Conservation (phyloP, 257 asterid species). For the Datura wrightii region DNA sequence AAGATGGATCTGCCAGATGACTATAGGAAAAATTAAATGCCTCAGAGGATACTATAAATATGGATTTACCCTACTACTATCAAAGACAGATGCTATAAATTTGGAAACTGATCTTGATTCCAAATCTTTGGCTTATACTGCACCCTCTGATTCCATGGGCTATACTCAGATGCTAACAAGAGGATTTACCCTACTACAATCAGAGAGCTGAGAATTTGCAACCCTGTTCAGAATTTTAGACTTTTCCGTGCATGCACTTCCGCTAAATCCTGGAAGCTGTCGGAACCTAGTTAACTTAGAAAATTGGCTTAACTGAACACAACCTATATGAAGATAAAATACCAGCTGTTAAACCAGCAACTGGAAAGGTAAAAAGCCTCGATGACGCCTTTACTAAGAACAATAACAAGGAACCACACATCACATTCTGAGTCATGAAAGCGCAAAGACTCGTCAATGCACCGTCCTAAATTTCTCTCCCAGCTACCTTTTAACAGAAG, state of each 20-base stretch:
- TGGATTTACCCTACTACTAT: background rate
- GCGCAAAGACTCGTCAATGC: background rate
- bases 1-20: background rate
- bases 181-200: background rate
- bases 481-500: constrained; percentile 12
- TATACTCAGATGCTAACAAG: background rate
- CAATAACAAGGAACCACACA: background rate
- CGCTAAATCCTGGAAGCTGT: background rate
- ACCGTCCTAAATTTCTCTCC: background rate
- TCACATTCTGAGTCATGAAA: background rate
- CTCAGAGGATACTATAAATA: background rate
- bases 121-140: background rate
- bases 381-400: background rate
- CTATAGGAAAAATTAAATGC: background rate
- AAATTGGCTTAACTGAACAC: background rate
- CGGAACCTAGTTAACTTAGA: background rate
- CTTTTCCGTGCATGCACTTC: background rate
- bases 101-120: background rate
- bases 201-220: background rate
- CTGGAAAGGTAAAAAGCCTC: background rate
- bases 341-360: background rate
- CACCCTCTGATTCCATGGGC: background rate
- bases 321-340: background rate
- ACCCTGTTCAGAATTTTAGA: background rate
- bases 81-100: background rate